phyloP scores from a whole-genome alignment of 2,329 filamentous ascomycete genomes.

The Lecanicillium sp. region DNA sequence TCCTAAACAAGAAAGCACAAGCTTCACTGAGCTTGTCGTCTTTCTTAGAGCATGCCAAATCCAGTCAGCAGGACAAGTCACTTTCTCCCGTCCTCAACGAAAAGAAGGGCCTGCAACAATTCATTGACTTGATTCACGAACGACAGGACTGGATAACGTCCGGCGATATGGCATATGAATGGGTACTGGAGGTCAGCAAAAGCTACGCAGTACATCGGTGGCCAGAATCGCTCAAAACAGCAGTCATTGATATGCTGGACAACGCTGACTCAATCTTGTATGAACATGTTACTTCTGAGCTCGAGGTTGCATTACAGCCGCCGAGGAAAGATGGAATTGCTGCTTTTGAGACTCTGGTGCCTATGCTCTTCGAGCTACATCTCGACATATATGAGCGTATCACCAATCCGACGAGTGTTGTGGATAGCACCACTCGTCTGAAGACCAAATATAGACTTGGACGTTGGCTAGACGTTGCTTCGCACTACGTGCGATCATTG shows the following conservation, averaged over 20 bases:
- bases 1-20: slow-evolving; percentile 48
- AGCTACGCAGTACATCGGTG: slow-evolving; percentile 51
- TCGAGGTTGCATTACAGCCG: slow-evolving; percentile 24
- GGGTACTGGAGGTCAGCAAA: slow-evolving; percentile 43
- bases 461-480: slow-evolving; percentile 47
- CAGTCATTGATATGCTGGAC: slow-evolving; percentile 51
- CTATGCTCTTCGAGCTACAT: slow-evolving; percentile 58
- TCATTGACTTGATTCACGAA: slow-evolving; percentile 43
- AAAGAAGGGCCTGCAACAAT: slow-evolving; percentile 43
- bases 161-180: slow-evolving; percentile 54
- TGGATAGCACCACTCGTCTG: slow-evolving; percentile 41
- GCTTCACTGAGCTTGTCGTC: slow-evolving; percentile 50
- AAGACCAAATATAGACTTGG: slow-evolving; percentile 45
- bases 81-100: slow-evolving; percentile 47
- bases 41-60: slow-evolving; percentile 59
- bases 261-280: slow-evolving; percentile 48
- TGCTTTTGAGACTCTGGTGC: slow-evolving; percentile 39
- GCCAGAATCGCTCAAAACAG: slow-evolving; percentile 51
- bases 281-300: slow-evolving; percentile 37
- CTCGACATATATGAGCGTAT: slow-evolving; percentile 55
- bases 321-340: slow-evolving; percentile 4
- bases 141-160: slow-evolving; percentile 43
- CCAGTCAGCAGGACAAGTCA: slow-evolving; percentile 43
- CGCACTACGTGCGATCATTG: slow-evolving; percentile 36
- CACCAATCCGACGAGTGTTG: slow-evolving; percentile 50